Conservation (phyloP, 2,329 filamentous ascomycete genomes). For the Colletotrichum coccodes region DNA sequence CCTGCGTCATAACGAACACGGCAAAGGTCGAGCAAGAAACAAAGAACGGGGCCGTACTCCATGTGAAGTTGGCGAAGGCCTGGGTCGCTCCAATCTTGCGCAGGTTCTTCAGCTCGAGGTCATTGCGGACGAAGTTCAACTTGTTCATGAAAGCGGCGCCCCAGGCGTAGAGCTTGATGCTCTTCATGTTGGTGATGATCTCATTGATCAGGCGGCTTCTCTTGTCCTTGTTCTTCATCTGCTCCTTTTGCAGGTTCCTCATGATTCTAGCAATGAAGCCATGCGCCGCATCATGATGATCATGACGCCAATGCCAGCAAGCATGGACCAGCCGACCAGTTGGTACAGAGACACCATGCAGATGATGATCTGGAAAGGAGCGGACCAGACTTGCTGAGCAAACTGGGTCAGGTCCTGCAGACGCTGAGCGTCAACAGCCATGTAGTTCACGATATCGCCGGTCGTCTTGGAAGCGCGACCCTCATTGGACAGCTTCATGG, state of each 20-base stretch:
- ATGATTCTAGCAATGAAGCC: conserved; percentile 91
- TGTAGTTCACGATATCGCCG: conserved; percentile 98
- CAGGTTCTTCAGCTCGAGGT: conserved; percentile 92
- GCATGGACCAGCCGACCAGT: conserved; percentile 93
- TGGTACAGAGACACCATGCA: conserved; percentile 98
- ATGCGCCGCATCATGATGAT: conserved; percentile 95
- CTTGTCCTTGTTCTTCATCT: conserved; percentile 99
- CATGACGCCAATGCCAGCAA: conserved; percentile 95
- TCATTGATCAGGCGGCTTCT: conserved; percentile 94
- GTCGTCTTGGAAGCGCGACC: conserved; percentile 89
- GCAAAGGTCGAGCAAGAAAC: conserved; percentile 97
- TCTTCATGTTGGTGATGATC: conserved; percentile 99
- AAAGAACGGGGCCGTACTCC: conserved; percentile 96
- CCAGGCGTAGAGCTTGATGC: conserved; percentile 99
- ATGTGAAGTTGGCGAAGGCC: conserved; percentile 95
- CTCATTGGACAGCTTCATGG: conserved; percentile 90
- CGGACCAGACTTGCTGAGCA: conserved; percentile 94
- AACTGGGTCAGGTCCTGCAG: conserved; percentile 96
- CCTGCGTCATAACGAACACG: conserved; percentile 87
- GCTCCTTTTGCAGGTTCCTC: conserved; percentile 92
- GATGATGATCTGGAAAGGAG: conserved; percentile 93
- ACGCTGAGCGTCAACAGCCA: conserved; percentile 97
- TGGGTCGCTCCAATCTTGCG: conserved; percentile 96
- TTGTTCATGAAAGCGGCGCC: conserved; percentile 97
- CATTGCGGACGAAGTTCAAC: conserved; percentile 94